Conservation (phyloP, 2,329 filamentous ascomycete genomes). For the Penicillium sp. region DNA sequence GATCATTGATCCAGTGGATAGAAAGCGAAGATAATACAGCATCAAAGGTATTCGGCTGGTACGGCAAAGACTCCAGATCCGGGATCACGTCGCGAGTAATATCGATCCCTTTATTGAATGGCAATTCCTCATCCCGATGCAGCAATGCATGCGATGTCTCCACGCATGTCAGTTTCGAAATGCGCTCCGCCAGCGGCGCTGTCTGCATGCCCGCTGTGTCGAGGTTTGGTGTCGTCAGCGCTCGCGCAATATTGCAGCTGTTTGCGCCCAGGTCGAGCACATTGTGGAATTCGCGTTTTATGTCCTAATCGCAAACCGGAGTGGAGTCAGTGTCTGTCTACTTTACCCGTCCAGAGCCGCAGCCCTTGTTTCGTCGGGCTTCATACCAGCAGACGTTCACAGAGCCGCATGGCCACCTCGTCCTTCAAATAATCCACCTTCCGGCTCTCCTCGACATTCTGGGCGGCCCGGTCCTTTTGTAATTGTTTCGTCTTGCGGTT, state of each 20-base stretch:
- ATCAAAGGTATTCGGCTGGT: conserved; percentile 72
- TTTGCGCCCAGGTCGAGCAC: conserved; percentile 93
- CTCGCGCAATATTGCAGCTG: conserved; percentile 86
- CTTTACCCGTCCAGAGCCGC: background rate
- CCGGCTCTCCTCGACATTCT: conserved; percentile 65
- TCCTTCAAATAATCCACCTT: conserved; percentile 90
- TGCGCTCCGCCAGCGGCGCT: conserved; percentile 62
- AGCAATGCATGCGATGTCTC: conserved; percentile 76
- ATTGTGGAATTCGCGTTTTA: conserved; percentile 78
- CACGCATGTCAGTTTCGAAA: conserved; percentile 70
- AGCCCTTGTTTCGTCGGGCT: background rate
- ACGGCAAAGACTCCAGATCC: conserved; percentile 65
- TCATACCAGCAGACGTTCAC: conserved; percentile 73
- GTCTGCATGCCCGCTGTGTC: conserved; percentile 48
- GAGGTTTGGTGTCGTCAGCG: conserved; percentile 65
- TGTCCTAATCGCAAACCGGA: conserved; percentile 54
- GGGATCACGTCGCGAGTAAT: conserved; percentile 71
- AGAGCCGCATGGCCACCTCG: conserved; percentile 78
- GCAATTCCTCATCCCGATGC: conserved; percentile 64
- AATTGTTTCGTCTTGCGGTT: conserved; percentile 81
- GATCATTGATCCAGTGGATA: conserved; percentile 96
- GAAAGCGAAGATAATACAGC: conserved; percentile 83
- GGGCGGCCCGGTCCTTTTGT: conserved; percentile 81
- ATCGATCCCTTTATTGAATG: conserved; percentile 67
- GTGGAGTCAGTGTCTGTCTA: conserved; percentile 3